These are phyloP conservation scores for Aspergillus ruber DNA, from an alignment of 2,329 filamentous ascomycete species.

Conservation along the genomic window DNA sequence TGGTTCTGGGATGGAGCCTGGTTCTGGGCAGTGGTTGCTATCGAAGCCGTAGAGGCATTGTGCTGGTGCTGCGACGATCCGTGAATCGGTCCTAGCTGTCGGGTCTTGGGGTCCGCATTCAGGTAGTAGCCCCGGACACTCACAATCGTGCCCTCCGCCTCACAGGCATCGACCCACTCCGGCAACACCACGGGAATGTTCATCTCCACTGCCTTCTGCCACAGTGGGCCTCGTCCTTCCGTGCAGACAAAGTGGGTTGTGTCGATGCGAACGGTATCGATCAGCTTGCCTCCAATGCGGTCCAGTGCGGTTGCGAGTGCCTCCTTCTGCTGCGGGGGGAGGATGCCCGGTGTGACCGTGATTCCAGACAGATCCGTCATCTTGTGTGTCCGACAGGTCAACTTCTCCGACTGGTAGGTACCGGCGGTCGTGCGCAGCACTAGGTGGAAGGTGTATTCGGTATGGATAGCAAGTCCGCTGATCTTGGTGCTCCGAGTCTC, in stretches of 20 bases:
- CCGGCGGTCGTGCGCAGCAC: slow-evolving; percentile 87
- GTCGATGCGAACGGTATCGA: slow-evolving; percentile 86
- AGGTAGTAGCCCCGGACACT: slow-evolving; percentile 95
- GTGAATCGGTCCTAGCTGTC: slow-evolving; percentile 42
- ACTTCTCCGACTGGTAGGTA: slow-evolving; percentile 73
- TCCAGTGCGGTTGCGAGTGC: slow-evolving; percentile 69
- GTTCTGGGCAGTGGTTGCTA: slow-evolving; percentile 17
- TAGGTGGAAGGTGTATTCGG: slow-evolving; percentile 90
- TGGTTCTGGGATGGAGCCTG: slow-evolving; percentile 2
- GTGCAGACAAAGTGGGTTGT: slow-evolving; percentile 98
- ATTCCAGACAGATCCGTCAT: slow-evolving; percentile 97
- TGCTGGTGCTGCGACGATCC: slow-evolving; percentile 27
- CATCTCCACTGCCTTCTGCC: slow-evolving; percentile 96
- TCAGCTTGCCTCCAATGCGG: slow-evolving; percentile 85
- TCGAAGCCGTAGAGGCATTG: slow-evolving; percentile 23
- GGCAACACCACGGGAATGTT: slow-evolving; percentile 96
- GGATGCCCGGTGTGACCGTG: slow-evolving; percentile 83
- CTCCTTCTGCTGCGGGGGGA: slow-evolving; percentile 68
- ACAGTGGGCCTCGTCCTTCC: slow-evolving; percentile 78
- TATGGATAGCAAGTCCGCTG: slow-evolving; percentile 89
- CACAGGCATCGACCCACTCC: slow-evolving; percentile 97
- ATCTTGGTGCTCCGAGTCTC: slow-evolving; percentile 96
- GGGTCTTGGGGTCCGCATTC: slow-evolving; percentile 67
- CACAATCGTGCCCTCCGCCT: slow-evolving; percentile 83
- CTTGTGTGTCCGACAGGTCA: slow-evolving; percentile 87